Evolutionary conservation across 2,329 filamentous ascomycete species (phyloP).

Genomic region (Fusarium concolor): DNA sequence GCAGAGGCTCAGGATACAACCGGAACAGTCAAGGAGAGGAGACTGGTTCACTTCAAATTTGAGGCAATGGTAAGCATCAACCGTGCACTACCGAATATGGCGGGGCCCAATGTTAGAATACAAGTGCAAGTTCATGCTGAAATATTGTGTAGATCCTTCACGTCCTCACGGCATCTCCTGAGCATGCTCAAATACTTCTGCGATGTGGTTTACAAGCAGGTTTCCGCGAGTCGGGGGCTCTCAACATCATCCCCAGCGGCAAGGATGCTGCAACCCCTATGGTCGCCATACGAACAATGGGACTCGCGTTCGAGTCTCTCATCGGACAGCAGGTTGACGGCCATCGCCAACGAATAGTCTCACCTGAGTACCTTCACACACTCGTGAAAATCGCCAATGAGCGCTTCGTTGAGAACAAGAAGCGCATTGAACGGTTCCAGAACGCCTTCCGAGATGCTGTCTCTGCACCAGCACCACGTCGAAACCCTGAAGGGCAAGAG

Average conservation of each 20-base stretch:
- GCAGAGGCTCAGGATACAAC: slow-evolving; percentile 43
- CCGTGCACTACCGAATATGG: not conserved
- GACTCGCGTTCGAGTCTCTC: slow-evolving; percentile 83
- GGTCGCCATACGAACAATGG: slow-evolving; percentile 86
- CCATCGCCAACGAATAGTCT: slow-evolving; percentile 63
- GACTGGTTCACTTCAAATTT: slow-evolving; percentile 86
- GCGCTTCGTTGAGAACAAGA: slow-evolving; percentile 76
- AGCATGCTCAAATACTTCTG: slow-evolving; percentile 80
- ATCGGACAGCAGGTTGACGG: slow-evolving; percentile 69
- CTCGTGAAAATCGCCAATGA: slow-evolving; percentile 79
- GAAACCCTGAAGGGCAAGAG: slow-evolving; percentile 53
- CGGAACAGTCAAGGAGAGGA: slow-evolving; percentile 50
- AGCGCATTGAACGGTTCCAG: slow-evolving; percentile 74
- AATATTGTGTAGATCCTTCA: slow-evolving; percentile 79
- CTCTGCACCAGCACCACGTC: slow-evolving; percentile 40
- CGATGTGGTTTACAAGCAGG: slow-evolving; percentile 82
- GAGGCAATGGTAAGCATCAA: slow-evolving; percentile 85
- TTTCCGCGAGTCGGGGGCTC: slow-evolving; percentile 89
- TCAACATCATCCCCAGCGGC: slow-evolving; percentile 65
- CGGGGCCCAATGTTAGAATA: slow-evolving; percentile 40
- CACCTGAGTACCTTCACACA: slow-evolving; percentile 73
- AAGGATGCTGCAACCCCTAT: slow-evolving; percentile 68
- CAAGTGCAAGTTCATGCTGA: slow-evolving; percentile 39
- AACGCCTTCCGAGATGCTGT: slow-evolving; percentile 58
- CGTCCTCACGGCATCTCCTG: slow-evolving; percentile 79